Percentiles rank a stretch among this genome's conserved stretches.
These are phyloP conservation scores for Scheffersomyces parashehatae DNA, from an alignment of 1,139 yeast species.

Conservation along the genomic window DNA sequence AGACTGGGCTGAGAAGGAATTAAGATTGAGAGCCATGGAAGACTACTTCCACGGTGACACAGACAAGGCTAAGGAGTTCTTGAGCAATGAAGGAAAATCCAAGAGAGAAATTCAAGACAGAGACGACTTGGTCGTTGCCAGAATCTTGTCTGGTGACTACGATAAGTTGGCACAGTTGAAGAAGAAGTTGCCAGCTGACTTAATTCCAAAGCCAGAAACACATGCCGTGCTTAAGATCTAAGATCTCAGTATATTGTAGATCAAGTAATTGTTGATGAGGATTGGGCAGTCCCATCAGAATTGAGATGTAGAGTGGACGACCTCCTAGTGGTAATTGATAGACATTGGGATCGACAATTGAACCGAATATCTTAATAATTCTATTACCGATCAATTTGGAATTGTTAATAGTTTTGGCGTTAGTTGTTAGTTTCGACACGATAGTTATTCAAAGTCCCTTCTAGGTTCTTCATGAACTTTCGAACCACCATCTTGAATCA, in stretches of 20 bases:
- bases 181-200: conserved; percentile 48
- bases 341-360: too few relatives aligned
- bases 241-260: background rate
- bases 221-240: conserved; percentile 38
- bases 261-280: too few relatives aligned
- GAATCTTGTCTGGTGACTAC: conserved; percentile 83
- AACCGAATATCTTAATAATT: too few relatives aligned
- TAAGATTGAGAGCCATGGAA: conserved; percentile 78
- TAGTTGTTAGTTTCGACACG: too few relatives aligned
- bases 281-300: too few relatives aligned
- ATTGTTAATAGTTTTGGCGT: too few relatives aligned
- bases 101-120: conserved; percentile 63
- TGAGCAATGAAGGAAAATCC: conserved; percentile 57
- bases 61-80: conserved; percentile 57
- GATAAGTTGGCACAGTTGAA: conserved; percentile 75
- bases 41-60: conserved; percentile 60
- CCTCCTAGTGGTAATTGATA: too few relatives aligned
- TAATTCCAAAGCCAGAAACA: conserved; percentile 37
- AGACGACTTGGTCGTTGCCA: conserved; percentile 78
- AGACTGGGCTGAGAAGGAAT: conserved; percentile 85
- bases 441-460: too few relatives aligned
- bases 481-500: too few relatives aligned
- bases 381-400: too few relatives aligned
- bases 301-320: too few relatives aligned
- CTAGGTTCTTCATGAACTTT: too few relatives aligned